Conservation (phyloP, 768 basidiomycete species). For the Mycena metata region DNA sequence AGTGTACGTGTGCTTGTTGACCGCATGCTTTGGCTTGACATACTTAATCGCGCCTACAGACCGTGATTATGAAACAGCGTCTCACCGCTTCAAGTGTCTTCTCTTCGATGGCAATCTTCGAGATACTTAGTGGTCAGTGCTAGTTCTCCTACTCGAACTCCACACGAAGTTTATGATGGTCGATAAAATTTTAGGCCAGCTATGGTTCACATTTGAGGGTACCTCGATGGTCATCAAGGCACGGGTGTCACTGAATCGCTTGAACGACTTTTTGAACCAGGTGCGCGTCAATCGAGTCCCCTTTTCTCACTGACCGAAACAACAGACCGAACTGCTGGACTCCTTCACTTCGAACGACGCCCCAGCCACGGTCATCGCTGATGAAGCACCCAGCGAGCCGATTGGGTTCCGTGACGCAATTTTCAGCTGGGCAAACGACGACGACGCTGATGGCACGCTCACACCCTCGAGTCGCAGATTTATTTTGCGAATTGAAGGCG, state of each 20-base stretch:
- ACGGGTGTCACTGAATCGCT: conserved; percentile 75
- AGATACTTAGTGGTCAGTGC: conserved; percentile 65
- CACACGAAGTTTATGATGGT: too few species aligned
- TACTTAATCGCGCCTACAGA: conserved; percentile 41
- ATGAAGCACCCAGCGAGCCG: background rate
- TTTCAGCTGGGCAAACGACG: conserved; percentile 35
- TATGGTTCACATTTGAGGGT: conserved; percentile 54
- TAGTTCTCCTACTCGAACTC: too few species aligned
- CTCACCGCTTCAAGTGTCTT: conserved; percentile 60
- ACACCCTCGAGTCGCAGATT: conserved; percentile 64
- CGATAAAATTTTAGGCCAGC: conserved; percentile 46
- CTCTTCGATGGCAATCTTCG: conserved; percentile 71
- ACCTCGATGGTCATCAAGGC: conserved; percentile 49
- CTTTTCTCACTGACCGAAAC: background rate
- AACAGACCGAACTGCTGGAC: conserved; percentile 34
- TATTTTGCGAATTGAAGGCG: conserved; percentile 62
- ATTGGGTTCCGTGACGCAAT: conserved; percentile 37
- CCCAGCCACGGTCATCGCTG: background rate
- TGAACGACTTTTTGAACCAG: conserved; percentile 52
- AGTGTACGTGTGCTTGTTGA: background rate
- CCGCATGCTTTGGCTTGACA: background rate
- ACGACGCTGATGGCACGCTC: conserved; percentile 35
- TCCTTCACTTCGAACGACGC: background rate
- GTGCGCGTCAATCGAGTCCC: too few species aligned
- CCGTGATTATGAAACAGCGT: conserved; percentile 54